A percentile compares a stretch with the other conserved stretches of the same genome.
These are phyloP conservation scores for Dothideomycetes sp. DNA, from an alignment of 2,329 filamentous ascomycete species.

Conservation along the genomic window DNA sequence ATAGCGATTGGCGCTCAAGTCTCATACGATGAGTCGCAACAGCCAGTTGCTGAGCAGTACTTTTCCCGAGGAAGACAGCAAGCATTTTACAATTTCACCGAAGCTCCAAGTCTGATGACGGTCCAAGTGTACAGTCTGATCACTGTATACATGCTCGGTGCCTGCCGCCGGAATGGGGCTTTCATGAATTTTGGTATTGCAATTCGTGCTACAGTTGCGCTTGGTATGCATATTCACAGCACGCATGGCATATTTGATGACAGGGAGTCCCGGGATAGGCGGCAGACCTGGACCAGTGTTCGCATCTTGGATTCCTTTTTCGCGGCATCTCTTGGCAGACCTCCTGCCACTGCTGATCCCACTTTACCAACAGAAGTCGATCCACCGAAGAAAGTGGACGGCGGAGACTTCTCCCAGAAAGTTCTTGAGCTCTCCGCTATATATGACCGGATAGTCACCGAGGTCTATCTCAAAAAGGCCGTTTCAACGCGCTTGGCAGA, in stretches of 20 bases:
- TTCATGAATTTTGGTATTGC: slow-evolving; percentile 42
- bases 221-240: slow-evolving; percentile 33
- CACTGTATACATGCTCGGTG: slow-evolving; percentile 41
- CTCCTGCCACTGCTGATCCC: slow-evolving; percentile 39
- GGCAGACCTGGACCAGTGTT: slow-evolving; percentile 43
- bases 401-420: slow-evolving; percentile 18
- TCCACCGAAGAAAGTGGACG: slow-evolving; percentile 3
- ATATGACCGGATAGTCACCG: slow-evolving; percentile 36
- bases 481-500: slow-evolving; percentile 29
- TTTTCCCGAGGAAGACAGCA: slow-evolving; percentile 35
- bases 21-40: slow-evolving; percentile 10
- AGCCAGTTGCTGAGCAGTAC: slow-evolving; percentile 35
- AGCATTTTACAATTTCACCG: slow-evolving; percentile 34
- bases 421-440: slow-evolving; percentile 33
- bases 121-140: slow-evolving; percentile 42
- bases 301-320: slow-evolving; percentile 41
- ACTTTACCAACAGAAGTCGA: slow-evolving; percentile 6
- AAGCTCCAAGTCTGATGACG: slow-evolving; percentile 38
- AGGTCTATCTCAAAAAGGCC: slow-evolving; percentile 32
- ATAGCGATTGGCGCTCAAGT: slow-evolving; percentile 39
- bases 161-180: slow-evolving; percentile 41
- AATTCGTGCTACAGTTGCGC: slow-evolving; percentile 40
- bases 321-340: slow-evolving; percentile 40
- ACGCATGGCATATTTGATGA: slow-evolving; percentile 6
- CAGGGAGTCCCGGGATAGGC: slow-evolving; percentile 4